phyloP scores from a whole-genome alignment of 2,329 filamentous ascomycete species.

The Cordyceps farinosa region DNA sequence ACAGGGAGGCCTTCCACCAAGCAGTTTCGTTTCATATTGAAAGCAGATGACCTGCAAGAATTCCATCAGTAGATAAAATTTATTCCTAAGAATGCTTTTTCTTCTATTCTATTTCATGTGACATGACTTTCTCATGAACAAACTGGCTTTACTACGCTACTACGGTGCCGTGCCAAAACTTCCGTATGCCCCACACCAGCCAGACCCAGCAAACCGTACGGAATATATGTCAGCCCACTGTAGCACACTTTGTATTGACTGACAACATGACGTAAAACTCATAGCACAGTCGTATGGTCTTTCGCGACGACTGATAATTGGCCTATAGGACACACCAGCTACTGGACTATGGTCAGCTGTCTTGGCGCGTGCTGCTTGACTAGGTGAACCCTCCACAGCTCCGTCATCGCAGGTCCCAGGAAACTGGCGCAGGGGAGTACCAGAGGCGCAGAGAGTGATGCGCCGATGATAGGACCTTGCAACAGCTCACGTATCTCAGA shows the following conservation, averaged over 20 bases:
- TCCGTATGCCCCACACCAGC: too few species aligned
- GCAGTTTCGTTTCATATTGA: not conserved
- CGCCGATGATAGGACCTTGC: not conserved
- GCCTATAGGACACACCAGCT: too few species aligned
- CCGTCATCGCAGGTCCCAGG: not conserved
- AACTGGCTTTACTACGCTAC: not conserved
- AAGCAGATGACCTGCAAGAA: not conserved
- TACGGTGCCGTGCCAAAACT: too few species aligned
- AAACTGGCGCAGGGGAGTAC: not conserved
- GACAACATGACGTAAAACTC: too few species aligned
- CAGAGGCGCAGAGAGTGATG: not conserved
- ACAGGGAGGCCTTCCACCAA: not conserved
- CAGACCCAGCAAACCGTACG: too few species aligned
- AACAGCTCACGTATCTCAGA: rapidly evolving
- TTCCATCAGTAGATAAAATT: not conserved
- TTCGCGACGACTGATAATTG: too few species aligned
- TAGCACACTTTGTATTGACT: too few species aligned
- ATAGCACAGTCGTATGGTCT: too few species aligned
- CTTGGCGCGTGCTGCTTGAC: not conserved
- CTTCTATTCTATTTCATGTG: not conserved
- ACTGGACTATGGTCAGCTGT: not conserved
- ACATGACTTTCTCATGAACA: not conserved
- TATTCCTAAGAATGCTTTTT: not conserved
- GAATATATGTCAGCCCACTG: too few species aligned
- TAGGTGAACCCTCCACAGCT: too few species aligned